These are phyloP conservation scores for Heteromeles arbutifolia DNA, from an alignment of 306 rosid genomes.

Conservation along the genomic window DNA sequence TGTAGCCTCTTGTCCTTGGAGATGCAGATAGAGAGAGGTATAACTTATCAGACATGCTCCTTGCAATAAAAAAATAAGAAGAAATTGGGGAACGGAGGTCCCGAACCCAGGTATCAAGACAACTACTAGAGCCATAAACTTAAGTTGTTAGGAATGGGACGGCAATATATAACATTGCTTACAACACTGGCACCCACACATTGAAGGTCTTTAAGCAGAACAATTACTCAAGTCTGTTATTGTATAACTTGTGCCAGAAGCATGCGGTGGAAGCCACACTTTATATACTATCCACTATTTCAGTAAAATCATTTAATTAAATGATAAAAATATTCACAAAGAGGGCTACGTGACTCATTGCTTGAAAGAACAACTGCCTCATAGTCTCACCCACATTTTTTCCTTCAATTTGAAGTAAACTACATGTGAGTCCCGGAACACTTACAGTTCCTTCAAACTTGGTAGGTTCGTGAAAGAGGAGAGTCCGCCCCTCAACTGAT, in stretches of 20 bases:
- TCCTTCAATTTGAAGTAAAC: neutral
- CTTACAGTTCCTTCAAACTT: slow-evolving; percentile 81
- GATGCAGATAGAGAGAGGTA: neutral
- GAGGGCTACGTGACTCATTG: neutral
- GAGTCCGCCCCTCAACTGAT: slow-evolving; percentile 66
- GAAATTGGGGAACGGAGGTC: neutral
- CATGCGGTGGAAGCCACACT: neutral
- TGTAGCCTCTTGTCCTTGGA: neutral
- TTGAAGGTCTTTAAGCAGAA: neutral
- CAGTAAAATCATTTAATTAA: neutral
- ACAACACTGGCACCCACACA: neutral
- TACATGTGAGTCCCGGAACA: slow-evolving; percentile 16
- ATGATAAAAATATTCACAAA: neutral
- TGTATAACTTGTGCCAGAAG: neutral
- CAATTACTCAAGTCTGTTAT: neutral
- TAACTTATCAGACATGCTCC: neutral
- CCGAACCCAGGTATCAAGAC: neutral
- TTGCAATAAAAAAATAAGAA: neutral
- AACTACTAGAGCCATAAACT: neutral
- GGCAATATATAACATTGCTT: neutral
- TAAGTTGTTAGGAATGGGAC: neutral
- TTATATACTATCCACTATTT: neutral
- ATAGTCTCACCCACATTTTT: neutral
- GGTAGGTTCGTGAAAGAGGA: slow-evolving; percentile 60
- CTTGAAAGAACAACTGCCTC: neutral